Percentiles rank a stretch among this genome's conserved stretches.
Conservation (phyloP, 179 eudicot species). For the Beta corolliflora region DNA sequence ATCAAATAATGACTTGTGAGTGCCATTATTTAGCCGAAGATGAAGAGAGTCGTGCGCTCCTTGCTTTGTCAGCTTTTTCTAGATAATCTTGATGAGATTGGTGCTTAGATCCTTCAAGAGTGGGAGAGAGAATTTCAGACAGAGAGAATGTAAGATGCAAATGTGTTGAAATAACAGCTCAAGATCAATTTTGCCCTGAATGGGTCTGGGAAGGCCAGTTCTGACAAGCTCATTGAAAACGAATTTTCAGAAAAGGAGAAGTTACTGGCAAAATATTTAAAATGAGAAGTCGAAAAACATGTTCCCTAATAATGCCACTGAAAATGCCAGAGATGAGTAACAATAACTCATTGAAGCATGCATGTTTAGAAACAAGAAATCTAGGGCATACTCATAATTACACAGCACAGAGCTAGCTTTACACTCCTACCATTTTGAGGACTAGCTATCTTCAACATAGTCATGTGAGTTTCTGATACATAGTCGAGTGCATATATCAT, state of each 20-base stretch:
- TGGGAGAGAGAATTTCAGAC: neutral
- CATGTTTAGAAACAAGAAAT: neutral
- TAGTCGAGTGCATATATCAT: too few species aligned
- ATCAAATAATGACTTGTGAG: neutral
- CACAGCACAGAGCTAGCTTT: neutral
- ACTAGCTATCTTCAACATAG: neutral
- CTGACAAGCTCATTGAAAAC: neutral
- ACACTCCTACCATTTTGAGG: neutral
- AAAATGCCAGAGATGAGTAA: neutral
- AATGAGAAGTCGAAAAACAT: neutral
- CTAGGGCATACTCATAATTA: neutral
- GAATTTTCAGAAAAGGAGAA: neutral
- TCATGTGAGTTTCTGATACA: neutral
- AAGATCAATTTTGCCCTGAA: neutral
- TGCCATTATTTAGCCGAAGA: slow-evolving; percentile 40
- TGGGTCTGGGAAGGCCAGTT: neutral
- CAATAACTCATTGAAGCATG: too few species aligned
- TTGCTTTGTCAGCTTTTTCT: slow-evolving; percentile 58
- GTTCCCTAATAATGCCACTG: neutral
- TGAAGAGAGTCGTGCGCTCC: slow-evolving; percentile 63
- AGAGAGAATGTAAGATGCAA: neutral
- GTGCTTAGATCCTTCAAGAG: slow-evolving; percentile 63
- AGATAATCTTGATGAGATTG: slow-evolving; percentile 83
- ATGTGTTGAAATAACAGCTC: neutral
- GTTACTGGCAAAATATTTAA: neutral